Evolutionary conservation across 1,284 basidiomycete genomes (phyloP), one percentile per base, ranked within the genome.

Genomic region (Trametes sp.): DNA sequence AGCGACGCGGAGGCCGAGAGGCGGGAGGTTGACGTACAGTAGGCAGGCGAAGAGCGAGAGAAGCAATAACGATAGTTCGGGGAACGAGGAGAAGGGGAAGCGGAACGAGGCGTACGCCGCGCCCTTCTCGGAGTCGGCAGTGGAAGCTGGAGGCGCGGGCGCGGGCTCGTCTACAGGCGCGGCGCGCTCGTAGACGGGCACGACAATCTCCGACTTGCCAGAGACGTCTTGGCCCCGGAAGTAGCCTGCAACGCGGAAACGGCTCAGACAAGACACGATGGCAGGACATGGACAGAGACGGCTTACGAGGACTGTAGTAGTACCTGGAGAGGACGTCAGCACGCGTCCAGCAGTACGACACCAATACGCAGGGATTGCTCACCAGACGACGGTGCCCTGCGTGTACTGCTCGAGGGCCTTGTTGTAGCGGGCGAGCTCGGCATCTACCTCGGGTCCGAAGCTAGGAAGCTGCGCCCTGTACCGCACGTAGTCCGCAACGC

Each of bases 301-400:
- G 50, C 67, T 68, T 65, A 80, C 78, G 72, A 33, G 78, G 77
- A 62, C 78, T 78, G 9, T 76, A 71, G 51, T 81, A 83, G 59
- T 81, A 82, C 61, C 59, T 61, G 49, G 10, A 3, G 16, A 5
- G 13, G 49, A 23, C 28, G 36, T 51, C 8, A 44, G n/a, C 14
- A 35, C 16, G 36, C 8, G 13, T 14, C 33, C 9, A 3, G 23
- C 1, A 14, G 3, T 11, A 35, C 24, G 31, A 21, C 24, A 53
- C 11, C 13, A 53, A 16, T 4, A 11, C 24, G 10, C 42, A 14
- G 16, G 23, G 29, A 14, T 16, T 21, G 35, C 59, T 56, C 49
- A 68, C 82, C 83, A 84, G 41, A 81, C 67, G 8, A 83, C 76
- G 5, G 80, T 81, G 19, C 82, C 82, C 62, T 83, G 82, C 1